Evolutionary conservation across 2,329 filamentous ascomycete species (phyloP), one percentile per base, ranked within the genome.

Genomic region (Hyphodiscus sp.): DNA sequence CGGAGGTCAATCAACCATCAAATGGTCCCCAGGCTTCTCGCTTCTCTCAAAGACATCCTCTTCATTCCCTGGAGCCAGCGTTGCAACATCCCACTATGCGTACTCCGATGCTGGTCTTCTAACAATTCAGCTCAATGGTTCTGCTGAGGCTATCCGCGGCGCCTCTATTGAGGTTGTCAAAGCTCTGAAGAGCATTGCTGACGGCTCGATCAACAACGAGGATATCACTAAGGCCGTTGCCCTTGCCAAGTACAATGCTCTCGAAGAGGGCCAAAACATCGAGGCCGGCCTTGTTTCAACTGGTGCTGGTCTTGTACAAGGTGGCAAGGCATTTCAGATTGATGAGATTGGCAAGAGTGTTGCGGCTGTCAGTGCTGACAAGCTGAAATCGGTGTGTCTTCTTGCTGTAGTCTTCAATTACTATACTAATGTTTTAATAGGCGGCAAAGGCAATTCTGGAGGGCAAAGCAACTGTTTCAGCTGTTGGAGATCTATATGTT

Each of bases 61-160:
- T 58, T 78, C 80, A 45, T 76, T 82, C 66, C 78, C 85, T 41
- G 82, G 83, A 61, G 82, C 87, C 59, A 79, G 77, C 49, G 81
- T 90, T 66, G 78, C 81, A 41, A 89, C 92, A 59, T 81, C 85
- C 66, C 92, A 94, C 75, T 76, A 84, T 62, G 80, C 86, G 61
- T 99, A 96, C 82, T 96, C 92, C 16, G 94, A 99, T 68, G 89
- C 94, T 61, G 92, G 94, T 66, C 87, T 99, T 47, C 77, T 99
- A 62, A 82, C 88, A 66, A 83, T 96, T 65, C 85, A 89, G 69
- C 79, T 99, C 64, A 82, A 78, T 53, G 95, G 94, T 54, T 75
- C 83, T 49, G 88, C 90, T 45, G 69, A 77, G 50, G 83, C 86
- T 60, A 83, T 99, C 61, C 81, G 83, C 61, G 79, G 82, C 67